Percentiles rank a stretch among this genome's conserved stretches.
phyloP scores from a whole-genome alignment of 768 basidiomycete genomes.

The Pleurotus pulmonarius region DNA sequence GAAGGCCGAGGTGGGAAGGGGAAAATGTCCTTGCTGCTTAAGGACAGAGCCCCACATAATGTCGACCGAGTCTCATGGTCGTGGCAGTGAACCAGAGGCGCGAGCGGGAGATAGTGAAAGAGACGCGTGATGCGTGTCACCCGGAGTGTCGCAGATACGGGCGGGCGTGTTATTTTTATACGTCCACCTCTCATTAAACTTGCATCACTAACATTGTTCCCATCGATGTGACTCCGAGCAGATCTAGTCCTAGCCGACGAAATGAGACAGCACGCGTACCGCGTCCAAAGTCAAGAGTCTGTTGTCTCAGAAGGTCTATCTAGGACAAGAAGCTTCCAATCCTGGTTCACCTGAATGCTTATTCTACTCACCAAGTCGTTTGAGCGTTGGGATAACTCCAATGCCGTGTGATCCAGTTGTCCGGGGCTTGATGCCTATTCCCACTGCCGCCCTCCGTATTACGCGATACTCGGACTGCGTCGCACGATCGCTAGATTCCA shows the following conservation, averaged over 20 bases:
- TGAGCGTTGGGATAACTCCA: not conserved
- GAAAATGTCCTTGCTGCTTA: not conserved
- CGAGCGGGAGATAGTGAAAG: not conserved
- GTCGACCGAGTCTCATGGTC: not conserved
- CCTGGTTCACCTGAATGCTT: too few relatives aligned
- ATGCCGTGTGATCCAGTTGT: not conserved
- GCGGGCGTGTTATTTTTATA: not conserved
- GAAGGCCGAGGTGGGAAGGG: not conserved
- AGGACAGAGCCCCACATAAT: not conserved
- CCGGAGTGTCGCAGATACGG: not conserved
- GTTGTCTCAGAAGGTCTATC: too few relatives aligned
- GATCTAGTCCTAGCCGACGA: too few relatives aligned
- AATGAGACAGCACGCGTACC: too few relatives aligned
- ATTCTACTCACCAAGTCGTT: not conserved
- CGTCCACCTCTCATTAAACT: not conserved
- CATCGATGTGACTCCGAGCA: not conserved
- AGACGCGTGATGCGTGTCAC: conserved; percentile 3
- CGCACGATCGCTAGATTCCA: not conserved
- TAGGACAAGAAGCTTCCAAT: too few relatives aligned
- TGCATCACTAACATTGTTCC: conserved; percentile 1
- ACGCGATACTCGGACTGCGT: conserved; percentile 5
- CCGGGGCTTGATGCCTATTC: not conserved
- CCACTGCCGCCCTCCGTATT: not conserved
- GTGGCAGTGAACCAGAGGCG: not conserved
- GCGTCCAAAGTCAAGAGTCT: too few relatives aligned